A percentile compares a stretch with the other conserved stretches of the same genome.
Conservation (phyloP, 495 filamentous ascomycete species). For the Daldinia bambusicola region DNA sequence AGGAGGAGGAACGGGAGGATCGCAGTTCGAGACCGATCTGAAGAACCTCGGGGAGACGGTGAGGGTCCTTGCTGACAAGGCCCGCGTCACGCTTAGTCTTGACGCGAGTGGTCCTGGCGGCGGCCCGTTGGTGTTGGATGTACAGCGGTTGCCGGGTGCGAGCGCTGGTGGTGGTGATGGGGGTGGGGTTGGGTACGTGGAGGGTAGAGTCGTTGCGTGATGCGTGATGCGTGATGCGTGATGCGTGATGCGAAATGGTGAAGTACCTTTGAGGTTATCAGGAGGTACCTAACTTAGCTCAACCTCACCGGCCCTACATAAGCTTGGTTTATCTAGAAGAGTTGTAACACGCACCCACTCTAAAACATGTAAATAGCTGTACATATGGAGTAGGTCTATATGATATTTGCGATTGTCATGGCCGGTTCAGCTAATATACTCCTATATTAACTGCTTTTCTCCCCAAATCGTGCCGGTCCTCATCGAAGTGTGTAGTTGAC, state of each 20-base stretch:
- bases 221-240: background rate
- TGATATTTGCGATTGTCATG: background rate
- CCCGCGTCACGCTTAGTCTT: constrained; percentile 78
- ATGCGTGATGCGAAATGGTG: too few relatives aligned
- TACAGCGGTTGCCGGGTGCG: constrained; percentile 54
- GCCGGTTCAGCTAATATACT: background rate
- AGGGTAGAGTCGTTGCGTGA: constrained; percentile 26
- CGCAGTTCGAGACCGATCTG: constrained; percentile 79
- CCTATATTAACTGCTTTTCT: too few relatives aligned
- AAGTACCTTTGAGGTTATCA: too few relatives aligned
- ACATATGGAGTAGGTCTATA: background rate
- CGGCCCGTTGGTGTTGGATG: constrained; percentile 71
- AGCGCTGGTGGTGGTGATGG: constrained; percentile 45
- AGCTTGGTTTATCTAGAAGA: background rate
- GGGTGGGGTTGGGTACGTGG: background rate
- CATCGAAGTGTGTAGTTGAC: too few relatives aligned
- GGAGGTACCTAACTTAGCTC: too few relatives aligned
- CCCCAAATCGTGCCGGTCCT: too few relatives aligned
- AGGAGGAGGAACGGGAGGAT: background rate
- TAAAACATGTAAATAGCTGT: too few relatives aligned
- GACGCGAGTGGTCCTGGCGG: constrained; percentile 71
- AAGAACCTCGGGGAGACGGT: constrained; percentile 79
- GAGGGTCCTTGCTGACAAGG: constrained; percentile 77
- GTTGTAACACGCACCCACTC: too few relatives aligned
- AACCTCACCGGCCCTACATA: too few relatives aligned